phyloP scores from a whole-genome alignment of 139 green algal species.

The Micractinium conductrix region DNA sequence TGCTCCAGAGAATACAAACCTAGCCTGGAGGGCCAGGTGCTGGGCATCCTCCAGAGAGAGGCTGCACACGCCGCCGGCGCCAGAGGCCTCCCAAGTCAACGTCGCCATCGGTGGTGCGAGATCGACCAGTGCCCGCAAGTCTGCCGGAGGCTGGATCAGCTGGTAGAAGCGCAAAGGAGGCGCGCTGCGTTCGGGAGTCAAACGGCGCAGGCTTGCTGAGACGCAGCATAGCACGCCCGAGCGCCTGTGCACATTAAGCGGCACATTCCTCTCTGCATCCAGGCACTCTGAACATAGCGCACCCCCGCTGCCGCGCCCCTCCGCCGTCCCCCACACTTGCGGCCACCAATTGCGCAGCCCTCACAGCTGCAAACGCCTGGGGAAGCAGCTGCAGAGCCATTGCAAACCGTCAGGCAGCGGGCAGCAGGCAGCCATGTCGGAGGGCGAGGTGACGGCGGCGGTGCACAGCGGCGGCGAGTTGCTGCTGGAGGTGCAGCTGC shows the following conservation, averaged over 20 bases:
- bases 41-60: constrained; percentile 18
- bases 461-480: constrained; percentile 1
- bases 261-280: too few species aligned
- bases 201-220: neutral
- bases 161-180: neutral
- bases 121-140: neutral
- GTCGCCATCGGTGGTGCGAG: too few species aligned
- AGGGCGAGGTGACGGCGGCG: constrained; percentile 2
- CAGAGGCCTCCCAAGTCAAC: neutral
- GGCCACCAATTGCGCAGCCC: neutral
- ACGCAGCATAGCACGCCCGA: neutral
- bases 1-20: neutral
- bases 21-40: constrained; percentile 21
- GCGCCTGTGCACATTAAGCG: too few species aligned
- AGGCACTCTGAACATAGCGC: too few species aligned
- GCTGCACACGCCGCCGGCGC: neutral
- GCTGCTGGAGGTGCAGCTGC: neutral
- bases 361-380: neutral
- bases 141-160: too few species aligned
- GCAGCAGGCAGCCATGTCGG: neutral
- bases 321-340: too few species aligned
- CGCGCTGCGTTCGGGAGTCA: neutral
- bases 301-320: too few species aligned
- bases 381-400: neutral
- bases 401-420: neutral